Percentiles rank a stretch among this genome's conserved stretches.
Conservation (phyloP, 2,329 filamentous ascomycete genomes). For the Hypoxylon sp. region DNA sequence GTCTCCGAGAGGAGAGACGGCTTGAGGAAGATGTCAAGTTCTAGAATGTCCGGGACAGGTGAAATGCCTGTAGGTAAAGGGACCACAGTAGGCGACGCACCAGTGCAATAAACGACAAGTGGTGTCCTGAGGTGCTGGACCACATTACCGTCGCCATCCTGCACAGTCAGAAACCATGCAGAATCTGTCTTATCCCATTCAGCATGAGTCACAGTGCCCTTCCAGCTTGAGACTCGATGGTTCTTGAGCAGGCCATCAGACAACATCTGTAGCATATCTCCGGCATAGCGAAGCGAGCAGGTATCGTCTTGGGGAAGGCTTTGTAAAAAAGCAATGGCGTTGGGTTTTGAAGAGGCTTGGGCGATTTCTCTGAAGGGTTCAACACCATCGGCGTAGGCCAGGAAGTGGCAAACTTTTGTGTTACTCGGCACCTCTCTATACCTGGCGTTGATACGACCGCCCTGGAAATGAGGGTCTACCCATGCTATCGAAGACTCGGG, state of each 20-base stretch:
- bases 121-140: neutral
- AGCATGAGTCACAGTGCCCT: constrained; percentile 7
- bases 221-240: constrained; percentile 6
- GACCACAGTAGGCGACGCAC: constrained; percentile 54
- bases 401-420: constrained; percentile 71
- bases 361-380: constrained; percentile 66
- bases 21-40: constrained; percentile 68
- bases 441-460: constrained; percentile 63
- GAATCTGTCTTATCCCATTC: neutral
- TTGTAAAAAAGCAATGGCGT: constrained; percentile 67
- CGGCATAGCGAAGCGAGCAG: constrained; percentile 69
- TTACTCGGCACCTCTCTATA: constrained; percentile 74
- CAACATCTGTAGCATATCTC: constrained; percentile 65
- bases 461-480: constrained; percentile 70
- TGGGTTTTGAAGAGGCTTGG: constrained; percentile 61
- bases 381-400: constrained; percentile 67
- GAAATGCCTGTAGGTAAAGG: constrained; percentile 16
- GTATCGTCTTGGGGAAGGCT: constrained; percentile 68
- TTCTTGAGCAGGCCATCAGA: constrained; percentile 58
- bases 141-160: constrained; percentile 50
- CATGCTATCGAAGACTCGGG: constrained; percentile 65
- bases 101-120: constrained; percentile 70
- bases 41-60: constrained; percentile 53
- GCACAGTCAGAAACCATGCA: constrained; percentile 14
- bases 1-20: constrained; percentile 61